Percentiles rank a stretch among this genome's conserved stretches.
phyloP scores from a whole-genome alignment of 768 basidiomycete genomes.

The Lactifluus subvellereus region DNA sequence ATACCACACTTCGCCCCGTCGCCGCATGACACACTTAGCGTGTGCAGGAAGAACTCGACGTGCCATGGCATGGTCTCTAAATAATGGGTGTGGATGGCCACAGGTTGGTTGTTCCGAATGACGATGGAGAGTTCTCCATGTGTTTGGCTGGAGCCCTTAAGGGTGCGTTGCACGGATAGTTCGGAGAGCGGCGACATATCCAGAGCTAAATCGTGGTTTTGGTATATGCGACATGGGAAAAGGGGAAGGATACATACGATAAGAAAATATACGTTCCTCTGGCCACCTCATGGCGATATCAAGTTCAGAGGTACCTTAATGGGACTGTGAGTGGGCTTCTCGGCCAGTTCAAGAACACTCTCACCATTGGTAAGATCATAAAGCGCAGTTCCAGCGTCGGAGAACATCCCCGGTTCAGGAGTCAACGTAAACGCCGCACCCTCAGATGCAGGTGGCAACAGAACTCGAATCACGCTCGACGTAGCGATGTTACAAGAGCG shows the following conservation, averaged over 20 bases:
- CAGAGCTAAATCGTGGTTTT: constrained; percentile 31
- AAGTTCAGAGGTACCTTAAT: constrained; percentile 34
- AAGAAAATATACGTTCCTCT: constrained; percentile 43
- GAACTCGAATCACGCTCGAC: constrained; percentile 49
- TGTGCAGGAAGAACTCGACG: constrained; percentile 82
- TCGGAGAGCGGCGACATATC: constrained; percentile 42
- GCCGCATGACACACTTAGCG: constrained; percentile 45
- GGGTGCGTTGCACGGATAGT: constrained; percentile 59
- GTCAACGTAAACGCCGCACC: constrained; percentile 37
- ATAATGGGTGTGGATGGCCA: constrained; percentile 51
- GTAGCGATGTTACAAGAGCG: constrained; percentile 63
- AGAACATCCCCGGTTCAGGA: constrained; percentile 44
- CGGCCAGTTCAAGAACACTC: constrained; percentile 17
- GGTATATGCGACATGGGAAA: not conserved
- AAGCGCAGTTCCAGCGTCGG: constrained; percentile 33
- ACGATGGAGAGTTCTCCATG: constrained; percentile 65
- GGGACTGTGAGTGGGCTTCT: constrained; percentile 16
- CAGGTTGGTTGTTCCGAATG: constrained; percentile 52
- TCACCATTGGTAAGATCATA: constrained; percentile 49
- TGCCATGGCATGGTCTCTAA: constrained; percentile 94
- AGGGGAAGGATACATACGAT: constrained; percentile 39
- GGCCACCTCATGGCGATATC: constrained; percentile 56
- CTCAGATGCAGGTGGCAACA: constrained; percentile 31
- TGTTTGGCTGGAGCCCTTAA: constrained; percentile 71
- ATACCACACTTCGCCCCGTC: constrained; percentile 44